Percentiles rank a stretch among this genome's conserved stretches.
Conservation (phyloP, 169 alveolate species). For the Plasmodium billcollinsi region DNA sequence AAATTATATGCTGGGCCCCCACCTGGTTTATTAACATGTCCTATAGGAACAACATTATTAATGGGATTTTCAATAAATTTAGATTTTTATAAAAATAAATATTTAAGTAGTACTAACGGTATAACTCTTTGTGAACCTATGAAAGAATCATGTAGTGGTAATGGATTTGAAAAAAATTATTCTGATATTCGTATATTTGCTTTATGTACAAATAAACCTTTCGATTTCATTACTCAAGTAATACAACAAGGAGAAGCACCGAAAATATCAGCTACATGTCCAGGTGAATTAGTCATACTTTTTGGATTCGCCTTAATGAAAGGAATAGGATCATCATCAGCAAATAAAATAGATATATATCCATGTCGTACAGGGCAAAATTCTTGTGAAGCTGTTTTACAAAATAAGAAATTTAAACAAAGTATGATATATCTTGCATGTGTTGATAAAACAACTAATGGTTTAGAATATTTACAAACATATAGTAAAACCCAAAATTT, state of each 20-base stretch:
- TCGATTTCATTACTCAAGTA: slow-evolving; percentile 84
- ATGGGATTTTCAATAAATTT: slow-evolving; percentile 86
- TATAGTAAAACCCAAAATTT: slow-evolving; percentile 55
- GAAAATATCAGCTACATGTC: slow-evolving; percentile 82
- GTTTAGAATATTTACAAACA: slow-evolving; percentile 73
- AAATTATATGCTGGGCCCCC: slow-evolving; percentile 85
- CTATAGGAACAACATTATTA: slow-evolving; percentile 81
- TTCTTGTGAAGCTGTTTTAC: slow-evolving; percentile 71
- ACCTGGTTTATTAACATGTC: slow-evolving; percentile 89
- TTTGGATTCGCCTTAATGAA: slow-evolving; percentile 80
- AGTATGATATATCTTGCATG: slow-evolving; percentile 77
- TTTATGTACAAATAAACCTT: slow-evolving; percentile 83
- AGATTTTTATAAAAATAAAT: slow-evolving; percentile 65
- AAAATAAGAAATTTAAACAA: slow-evolving; percentile 65
- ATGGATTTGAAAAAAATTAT: slow-evolving; percentile 64
- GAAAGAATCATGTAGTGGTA: slow-evolving; percentile 87
- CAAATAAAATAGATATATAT: slow-evolving; percentile 68
- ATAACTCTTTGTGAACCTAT: slow-evolving; percentile 81
- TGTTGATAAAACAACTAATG: slow-evolving; percentile 63
- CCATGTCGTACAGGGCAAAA: slow-evolving; percentile 83
- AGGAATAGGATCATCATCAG: slow-evolving; percentile 76
- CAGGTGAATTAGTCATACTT: slow-evolving; percentile 73
- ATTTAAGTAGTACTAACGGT: slow-evolving; percentile 34
- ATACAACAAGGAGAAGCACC: slow-evolving; percentile 75
- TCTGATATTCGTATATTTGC: slow-evolving; percentile 85